These are phyloP conservation scores for Lotmaria passim DNA, from an alignment of 208 protist genomes.

Conservation along the genomic window DNA sequence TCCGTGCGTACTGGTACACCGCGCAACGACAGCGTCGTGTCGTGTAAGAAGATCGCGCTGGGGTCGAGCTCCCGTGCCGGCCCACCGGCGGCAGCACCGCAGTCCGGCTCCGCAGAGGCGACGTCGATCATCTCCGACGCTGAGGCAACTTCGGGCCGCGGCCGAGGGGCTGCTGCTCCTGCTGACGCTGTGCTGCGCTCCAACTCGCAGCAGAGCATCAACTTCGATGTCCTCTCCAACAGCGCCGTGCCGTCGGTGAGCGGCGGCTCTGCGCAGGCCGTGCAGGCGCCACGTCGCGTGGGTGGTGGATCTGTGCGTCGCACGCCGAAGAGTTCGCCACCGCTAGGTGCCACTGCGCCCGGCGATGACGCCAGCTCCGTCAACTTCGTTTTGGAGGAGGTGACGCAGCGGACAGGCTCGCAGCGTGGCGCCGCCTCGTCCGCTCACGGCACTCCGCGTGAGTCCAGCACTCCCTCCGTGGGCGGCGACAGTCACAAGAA, in stretches of 20 bases:
- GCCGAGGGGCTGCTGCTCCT: background rate
- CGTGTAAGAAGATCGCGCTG: background rate
- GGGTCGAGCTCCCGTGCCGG: background rate
- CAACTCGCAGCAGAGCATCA: conserved; percentile 24
- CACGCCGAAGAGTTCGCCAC: background rate
- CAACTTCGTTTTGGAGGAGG: background rate
- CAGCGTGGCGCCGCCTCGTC: conserved; percentile 4
- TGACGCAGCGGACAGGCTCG: background rate
- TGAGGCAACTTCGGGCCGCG: background rate
- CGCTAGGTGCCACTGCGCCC: background rate
- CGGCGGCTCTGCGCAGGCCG: background rate
- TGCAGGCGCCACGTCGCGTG: conserved; percentile 1
- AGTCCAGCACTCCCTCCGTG: conserved; percentile 14
- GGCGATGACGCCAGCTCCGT: conserved; percentile 13
- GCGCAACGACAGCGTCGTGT: conserved; percentile 22
- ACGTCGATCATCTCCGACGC: conserved; percentile 22
- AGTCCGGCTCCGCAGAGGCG: background rate
- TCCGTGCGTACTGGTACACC: conserved; percentile 1
- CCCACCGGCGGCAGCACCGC: background rate
- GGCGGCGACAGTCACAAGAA: conserved; percentile 16
- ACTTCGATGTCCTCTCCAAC: conserved; percentile 6
- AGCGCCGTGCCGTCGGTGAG: conserved; percentile 6
- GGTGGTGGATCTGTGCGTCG: background rate
- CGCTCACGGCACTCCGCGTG: conserved; percentile 9
- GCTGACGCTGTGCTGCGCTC: background rate